Conservation (phyloP, 2,329 filamentous ascomycete species). For the Botrytis sinoallii region DNA sequence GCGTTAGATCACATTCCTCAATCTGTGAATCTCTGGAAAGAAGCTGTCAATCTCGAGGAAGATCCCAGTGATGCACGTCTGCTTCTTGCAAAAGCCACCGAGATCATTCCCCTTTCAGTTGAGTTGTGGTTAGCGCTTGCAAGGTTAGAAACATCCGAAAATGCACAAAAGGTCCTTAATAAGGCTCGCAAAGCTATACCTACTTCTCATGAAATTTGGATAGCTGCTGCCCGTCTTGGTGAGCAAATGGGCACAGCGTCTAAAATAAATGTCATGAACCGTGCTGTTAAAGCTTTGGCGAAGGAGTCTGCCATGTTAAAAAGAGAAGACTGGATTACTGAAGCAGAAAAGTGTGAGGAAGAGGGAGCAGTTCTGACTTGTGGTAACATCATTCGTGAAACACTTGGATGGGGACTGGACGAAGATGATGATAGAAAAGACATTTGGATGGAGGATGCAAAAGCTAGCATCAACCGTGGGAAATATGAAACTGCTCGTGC, state of each 20-base stretch:
- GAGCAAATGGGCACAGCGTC: constrained; percentile 77
- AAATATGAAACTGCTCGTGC: constrained; percentile 88
- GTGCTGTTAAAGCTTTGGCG: constrained; percentile 81
- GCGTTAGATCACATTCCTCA: constrained; percentile 91
- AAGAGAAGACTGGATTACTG: constrained; percentile 92
- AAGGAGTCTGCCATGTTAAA: constrained; percentile 96
- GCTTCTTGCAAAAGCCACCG: constrained; percentile 88
- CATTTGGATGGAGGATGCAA: constrained; percentile 93
- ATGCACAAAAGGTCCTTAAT: constrained; percentile 93
- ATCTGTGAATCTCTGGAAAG: constrained; percentile 97
- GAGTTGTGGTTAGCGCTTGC: constrained; percentile 95
- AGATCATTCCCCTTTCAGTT: constrained; percentile 89
- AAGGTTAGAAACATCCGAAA: constrained; percentile 81
- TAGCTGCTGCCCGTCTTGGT: constrained; percentile 86
- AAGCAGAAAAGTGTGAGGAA: constrained; percentile 91
- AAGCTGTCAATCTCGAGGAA: constrained; percentile 92
- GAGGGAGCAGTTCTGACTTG: constrained; percentile 87
- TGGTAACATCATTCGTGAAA: constrained; percentile 85
- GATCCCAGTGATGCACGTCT: constrained; percentile 83
- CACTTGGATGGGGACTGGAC: constrained; percentile 86
- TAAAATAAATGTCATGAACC: constrained; percentile 90
- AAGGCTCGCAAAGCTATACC: constrained; percentile 91
- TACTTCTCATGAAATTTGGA: constrained; percentile 93
- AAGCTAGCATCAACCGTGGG: constrained; percentile 73
- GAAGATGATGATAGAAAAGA: constrained; percentile 96